Percentiles rank a stretch among this genome's conserved stretches.
These are phyloP conservation scores for Trametes cingulata DNA, from an alignment of 768 basidiomycete genomes.

Conservation along the genomic window DNA sequence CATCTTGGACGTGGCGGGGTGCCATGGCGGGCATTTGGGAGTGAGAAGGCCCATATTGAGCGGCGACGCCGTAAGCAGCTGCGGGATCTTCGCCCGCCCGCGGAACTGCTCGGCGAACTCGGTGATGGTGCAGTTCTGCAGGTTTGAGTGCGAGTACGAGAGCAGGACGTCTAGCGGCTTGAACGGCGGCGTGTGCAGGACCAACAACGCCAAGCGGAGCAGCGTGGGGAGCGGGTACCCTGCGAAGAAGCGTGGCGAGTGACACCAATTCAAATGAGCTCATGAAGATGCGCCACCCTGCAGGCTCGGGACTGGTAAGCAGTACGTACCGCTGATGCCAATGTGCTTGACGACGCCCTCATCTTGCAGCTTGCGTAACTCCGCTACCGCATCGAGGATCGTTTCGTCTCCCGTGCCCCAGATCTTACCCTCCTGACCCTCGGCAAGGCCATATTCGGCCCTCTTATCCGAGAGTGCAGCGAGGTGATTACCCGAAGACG, in stretches of 20 bases:
- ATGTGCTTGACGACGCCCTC: slow-evolving; percentile 73
- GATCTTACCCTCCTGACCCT: slow-evolving; percentile 56
- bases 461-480: slow-evolving; percentile 55
- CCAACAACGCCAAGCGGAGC: slow-evolving; percentile 77
- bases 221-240: slow-evolving; percentile 82
- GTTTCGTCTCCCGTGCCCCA: slow-evolving; percentile 71
- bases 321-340: slow-evolving; percentile 74
- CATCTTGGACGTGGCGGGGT: slow-evolving; percentile 65
- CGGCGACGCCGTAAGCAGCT: slow-evolving; percentile 78
- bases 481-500: slow-evolving; percentile 57
- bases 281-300: neutral
- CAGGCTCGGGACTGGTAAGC: neutral
- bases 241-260: slow-evolving; percentile 29
- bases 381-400: slow-evolving; percentile 65
- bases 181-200: slow-evolving; percentile 65
- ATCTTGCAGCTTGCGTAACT: slow-evolving; percentile 65
- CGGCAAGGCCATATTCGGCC: slow-evolving; percentile 62
- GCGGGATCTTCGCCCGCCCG: slow-evolving; percentile 62
- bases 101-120: slow-evolving; percentile 58
- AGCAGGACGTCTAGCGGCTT: slow-evolving; percentile 77
- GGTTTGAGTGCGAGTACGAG: slow-evolving; percentile 77
- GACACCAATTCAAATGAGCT: neutral
- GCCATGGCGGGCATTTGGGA: slow-evolving; percentile 62
- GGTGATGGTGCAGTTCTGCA: slow-evolving; percentile 67
- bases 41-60: slow-evolving; percentile 83